Evolutionary conservation across 768 basidiomycete species (phyloP).

Genomic region (Boletus reticulatus): DNA sequence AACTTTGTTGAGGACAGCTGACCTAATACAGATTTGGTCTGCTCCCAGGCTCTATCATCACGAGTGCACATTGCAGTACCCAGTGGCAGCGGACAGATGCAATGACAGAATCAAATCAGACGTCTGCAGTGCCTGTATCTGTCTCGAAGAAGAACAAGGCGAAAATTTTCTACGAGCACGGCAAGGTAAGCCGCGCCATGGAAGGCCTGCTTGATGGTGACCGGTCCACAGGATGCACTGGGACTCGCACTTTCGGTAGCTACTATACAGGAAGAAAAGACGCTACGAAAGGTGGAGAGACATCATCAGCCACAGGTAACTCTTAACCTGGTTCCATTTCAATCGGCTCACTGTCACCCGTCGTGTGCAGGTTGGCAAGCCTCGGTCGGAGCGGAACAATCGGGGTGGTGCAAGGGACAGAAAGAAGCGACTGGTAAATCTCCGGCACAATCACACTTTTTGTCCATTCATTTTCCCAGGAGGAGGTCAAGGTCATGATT

Average conservation of each 20-base stretch:
- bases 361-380: slow-evolving; percentile 26
- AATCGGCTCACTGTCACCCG: slow-evolving; percentile 17
- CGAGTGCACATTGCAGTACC: background rate
- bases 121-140: slow-evolving; percentile 19
- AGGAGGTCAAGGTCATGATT: slow-evolving; percentile 42
- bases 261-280: slow-evolving; percentile 44
- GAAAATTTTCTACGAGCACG: slow-evolving; percentile 32
- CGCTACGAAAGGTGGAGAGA: slow-evolving; percentile 38
- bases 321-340: slow-evolving; percentile 4
- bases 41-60: slow-evolving; percentile 21
- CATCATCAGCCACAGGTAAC: slow-evolving; percentile 40
- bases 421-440: slow-evolving; percentile 40
- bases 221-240: slow-evolving; percentile 42
- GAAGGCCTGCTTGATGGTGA: slow-evolving; percentile 19
- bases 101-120: slow-evolving; percentile 30
- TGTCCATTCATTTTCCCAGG: slow-evolving; percentile 29
- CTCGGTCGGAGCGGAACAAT: slow-evolving; percentile 26
- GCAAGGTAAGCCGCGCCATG: slow-evolving; percentile 26
- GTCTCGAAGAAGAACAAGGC: slow-evolving; percentile 25
- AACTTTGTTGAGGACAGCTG: slow-evolving; percentile 17
- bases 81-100: slow-evolving; percentile 6
- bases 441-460: slow-evolving; percentile 10
- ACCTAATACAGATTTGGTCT: slow-evolving; percentile 15
- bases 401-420: slow-evolving; percentile 26
- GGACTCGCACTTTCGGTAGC: slow-evolving; percentile 47